These are phyloP conservation scores for Termitomyces sp. DNA, from an alignment of 768 basidiomycete species.

Conservation along the genomic window DNA sequence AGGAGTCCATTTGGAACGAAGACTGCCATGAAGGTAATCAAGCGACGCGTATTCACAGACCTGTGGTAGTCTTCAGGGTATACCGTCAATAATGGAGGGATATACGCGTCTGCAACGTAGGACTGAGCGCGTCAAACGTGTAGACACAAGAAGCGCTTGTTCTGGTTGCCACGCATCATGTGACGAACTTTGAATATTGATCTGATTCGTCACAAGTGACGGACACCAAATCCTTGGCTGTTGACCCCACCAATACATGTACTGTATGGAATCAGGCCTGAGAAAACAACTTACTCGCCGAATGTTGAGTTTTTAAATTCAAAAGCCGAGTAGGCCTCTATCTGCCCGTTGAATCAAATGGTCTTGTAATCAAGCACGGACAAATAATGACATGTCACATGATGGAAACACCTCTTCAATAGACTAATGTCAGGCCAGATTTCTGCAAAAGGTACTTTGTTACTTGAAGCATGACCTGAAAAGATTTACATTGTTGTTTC, in stretches of 20 bases:
- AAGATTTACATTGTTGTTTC: not conserved
- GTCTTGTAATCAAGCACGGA: not conserved
- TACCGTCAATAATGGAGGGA: not conserved
- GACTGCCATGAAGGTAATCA: not conserved
- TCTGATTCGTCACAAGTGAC: no score
- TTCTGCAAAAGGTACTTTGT: not conserved
- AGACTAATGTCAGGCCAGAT: not conserved
- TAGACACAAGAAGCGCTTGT: not conserved
- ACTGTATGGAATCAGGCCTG: not conserved
- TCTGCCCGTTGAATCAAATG: not conserved
- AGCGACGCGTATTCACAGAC: not conserved
- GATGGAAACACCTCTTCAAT: no score
- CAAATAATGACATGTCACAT: not conserved
- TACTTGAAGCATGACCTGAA: no score
- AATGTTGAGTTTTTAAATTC: not conserved
- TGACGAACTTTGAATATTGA: not conserved
- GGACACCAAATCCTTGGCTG: no score
- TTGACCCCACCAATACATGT: no score
- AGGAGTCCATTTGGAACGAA: constrained; percentile 17
- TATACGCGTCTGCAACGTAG: not conserved
- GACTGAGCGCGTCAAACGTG: constrained; percentile 3
- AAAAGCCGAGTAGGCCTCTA: no score
- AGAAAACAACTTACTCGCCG: not conserved
- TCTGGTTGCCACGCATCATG: not conserved
- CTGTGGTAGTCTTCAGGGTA: not conserved